phyloP scores from a whole-genome alignment of 2,329 filamentous ascomycete genomes.

The Fusarium dimerum region DNA sequence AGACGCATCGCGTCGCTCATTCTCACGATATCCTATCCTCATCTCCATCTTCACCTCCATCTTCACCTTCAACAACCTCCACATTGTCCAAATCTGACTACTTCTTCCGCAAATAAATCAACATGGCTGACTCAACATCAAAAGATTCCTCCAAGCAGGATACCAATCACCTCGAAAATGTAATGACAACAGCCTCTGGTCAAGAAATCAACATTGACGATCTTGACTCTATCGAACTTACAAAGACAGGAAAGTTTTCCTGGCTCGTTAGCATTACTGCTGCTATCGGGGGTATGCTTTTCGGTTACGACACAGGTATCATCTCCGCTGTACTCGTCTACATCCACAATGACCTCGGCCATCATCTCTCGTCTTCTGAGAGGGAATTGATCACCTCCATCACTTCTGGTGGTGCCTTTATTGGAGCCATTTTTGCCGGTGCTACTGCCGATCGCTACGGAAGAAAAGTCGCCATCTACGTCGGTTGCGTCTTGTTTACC shows the following conservation, averaged over 20 bases:
- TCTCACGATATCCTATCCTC: conserved; percentile 3
- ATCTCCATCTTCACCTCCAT: conserved; percentile 11
- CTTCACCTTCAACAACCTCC: conserved; percentile 1
- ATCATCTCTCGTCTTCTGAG: conserved; percentile 42
- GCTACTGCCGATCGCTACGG: conserved; percentile 28
- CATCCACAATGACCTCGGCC: conserved; percentile 35
- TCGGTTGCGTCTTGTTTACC: conserved; percentile 28
- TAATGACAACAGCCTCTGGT: conserved; percentile 11
- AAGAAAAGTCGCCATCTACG: conserved; percentile 29
- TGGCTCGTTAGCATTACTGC: conserved; percentile 30
- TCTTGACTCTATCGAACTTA: conserved; percentile 28
- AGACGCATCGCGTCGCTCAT: conserved; percentile 10
- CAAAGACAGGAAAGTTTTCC: conserved; percentile 25
- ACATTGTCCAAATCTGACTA: not conserved
- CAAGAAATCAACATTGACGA: conserved; percentile 22
- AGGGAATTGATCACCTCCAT: conserved; percentile 54
- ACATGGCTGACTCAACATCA: conserved; percentile 16
- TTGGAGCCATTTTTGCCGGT: conserved; percentile 31
- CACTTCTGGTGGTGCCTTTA: conserved; percentile 41
- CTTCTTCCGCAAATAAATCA: not conserved
- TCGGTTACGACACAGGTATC: conserved; percentile 40
- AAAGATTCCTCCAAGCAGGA: conserved; percentile 20
- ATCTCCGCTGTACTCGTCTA: conserved; percentile 37
- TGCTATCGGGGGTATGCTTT: conserved; percentile 41
- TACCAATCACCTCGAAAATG: conserved; percentile 23